Percentiles rank a stretch among this genome's conserved stretches.
These are phyloP conservation scores for Aspergillus carbonarius DNA, from an alignment of 2,329 filamentous ascomycete genomes.

Conservation along the genomic window DNA sequence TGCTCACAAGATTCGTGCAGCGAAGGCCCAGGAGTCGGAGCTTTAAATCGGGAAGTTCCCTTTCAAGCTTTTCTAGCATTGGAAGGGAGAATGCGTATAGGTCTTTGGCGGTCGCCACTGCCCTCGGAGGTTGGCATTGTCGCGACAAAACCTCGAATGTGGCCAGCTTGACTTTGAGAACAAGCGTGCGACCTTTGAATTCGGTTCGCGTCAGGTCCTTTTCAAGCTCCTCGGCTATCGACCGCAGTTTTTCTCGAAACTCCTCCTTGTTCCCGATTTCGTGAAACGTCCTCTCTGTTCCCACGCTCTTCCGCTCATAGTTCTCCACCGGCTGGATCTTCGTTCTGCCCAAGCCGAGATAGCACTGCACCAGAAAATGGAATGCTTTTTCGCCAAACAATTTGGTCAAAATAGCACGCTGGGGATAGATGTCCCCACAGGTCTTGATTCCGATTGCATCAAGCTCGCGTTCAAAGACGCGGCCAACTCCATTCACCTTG, in stretches of 20 bases:
- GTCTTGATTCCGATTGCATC: constrained; percentile 83
- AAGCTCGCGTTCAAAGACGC: constrained; percentile 88
- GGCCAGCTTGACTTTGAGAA: constrained; percentile 89
- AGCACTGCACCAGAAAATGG: constrained; percentile 78
- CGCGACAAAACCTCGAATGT: constrained; percentile 89
- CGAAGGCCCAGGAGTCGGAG: constrained; percentile 84
- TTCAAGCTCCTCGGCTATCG: constrained; percentile 80
- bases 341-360: constrained; percentile 83
- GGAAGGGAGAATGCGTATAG: constrained; percentile 78
- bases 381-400: constrained; percentile 92
- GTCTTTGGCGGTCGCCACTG: constrained; percentile 73
- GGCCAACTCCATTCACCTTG: constrained; percentile 92
- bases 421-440: constrained; percentile 80
- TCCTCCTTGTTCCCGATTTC: constrained; percentile 70
- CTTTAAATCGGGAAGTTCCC: constrained; percentile 76
- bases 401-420: constrained; percentile 69
- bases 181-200: constrained; percentile 86
- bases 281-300: constrained; percentile 87
- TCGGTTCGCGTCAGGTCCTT: constrained; percentile 76
- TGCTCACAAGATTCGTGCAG: constrained; percentile 83
- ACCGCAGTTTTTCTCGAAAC: constrained; percentile 74
- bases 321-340: constrained; percentile 82
- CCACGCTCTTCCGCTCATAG: constrained; percentile 88
- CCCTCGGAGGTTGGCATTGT: constrained; percentile 69
- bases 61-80: constrained; percentile 79